A percentile compares a stretch with the other conserved stretches of the same genome.
Evolutionary conservation across 2,329 filamentous ascomycete genomes (phyloP).

Genomic region (Helotiales sp.): DNA sequence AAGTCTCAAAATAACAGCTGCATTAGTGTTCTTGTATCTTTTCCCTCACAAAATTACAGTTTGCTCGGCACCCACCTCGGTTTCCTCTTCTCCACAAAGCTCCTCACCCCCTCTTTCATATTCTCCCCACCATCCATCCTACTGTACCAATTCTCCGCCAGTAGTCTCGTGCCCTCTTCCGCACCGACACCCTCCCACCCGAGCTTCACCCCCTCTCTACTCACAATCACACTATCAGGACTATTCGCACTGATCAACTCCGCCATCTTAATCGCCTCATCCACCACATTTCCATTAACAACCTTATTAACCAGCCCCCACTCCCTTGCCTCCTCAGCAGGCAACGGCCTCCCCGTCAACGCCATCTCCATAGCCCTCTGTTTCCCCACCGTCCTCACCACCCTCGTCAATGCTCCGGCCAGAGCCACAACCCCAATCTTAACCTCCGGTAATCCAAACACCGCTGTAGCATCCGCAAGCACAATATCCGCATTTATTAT

Average conservation of each 20-base stretch:
- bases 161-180: constrained; percentile 59
- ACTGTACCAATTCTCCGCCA: constrained; percentile 63
- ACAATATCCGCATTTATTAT: constrained; percentile 75
- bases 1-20: too few relatives aligned
- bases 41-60: constrained; percentile 53
- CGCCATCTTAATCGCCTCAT: constrained; percentile 66
- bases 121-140: constrained; percentile 71
- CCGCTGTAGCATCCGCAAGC: constrained; percentile 61
- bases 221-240: constrained; percentile 78
- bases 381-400: constrained; percentile 68
- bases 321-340: constrained; percentile 60
- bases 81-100: constrained; percentile 78
- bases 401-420: constrained; percentile 71
- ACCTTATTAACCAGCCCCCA: constrained; percentile 77
- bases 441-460: constrained; percentile 74
- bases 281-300: constrained; percentile 57
- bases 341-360: constrained; percentile 64
- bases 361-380: constrained; percentile 75
- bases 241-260: constrained; percentile 66
- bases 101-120: constrained; percentile 73
- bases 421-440: constrained; percentile 72
- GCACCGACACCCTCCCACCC: constrained; percentile 74
- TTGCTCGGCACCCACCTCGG: constrained; percentile 71
- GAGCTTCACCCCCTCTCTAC: constrained; percentile 70
- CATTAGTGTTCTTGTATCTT: too few relatives aligned